Percentiles rank a stretch among this genome's conserved stretches.
Evolutionary conservation across 441 rosid genomes (phyloP).

Genomic region (Pelargonium cotyledonis): DNA sequence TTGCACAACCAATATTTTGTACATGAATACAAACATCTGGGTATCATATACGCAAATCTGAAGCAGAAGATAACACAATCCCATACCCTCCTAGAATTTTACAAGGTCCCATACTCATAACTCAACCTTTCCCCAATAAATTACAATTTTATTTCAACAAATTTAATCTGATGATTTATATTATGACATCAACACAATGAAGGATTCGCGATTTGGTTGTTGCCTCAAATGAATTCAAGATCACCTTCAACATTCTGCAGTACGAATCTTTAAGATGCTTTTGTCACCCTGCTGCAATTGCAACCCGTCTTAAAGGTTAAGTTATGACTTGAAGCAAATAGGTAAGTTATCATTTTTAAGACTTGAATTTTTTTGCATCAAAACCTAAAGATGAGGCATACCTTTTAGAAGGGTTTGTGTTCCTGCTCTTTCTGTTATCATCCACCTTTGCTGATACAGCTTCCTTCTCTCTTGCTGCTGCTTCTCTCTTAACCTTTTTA

Average conservation of each 20-base stretch:
- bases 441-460: slow-evolving; percentile 33
- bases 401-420: slow-evolving; percentile 42
- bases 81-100: slow-evolving; percentile 17
- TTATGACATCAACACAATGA: slow-evolving; percentile 29
- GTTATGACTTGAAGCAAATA: neutral
- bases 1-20: neutral
- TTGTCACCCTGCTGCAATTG: slow-evolving; percentile 26
- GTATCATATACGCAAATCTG: slow-evolving; percentile 17
- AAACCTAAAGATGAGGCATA: slow-evolving; percentile 12
- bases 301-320: slow-evolving; percentile 6
- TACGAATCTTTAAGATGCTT: slow-evolving; percentile 23
- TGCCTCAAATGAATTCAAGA: slow-evolving; percentile 31
- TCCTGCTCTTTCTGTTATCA: slow-evolving; percentile 31
- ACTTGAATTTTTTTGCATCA: no score
- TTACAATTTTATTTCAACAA: neutral
- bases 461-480: slow-evolving; percentile 60
- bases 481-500: slow-evolving; percentile 71
- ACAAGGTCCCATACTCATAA: slow-evolving; percentile 1
- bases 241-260: slow-evolving; percentile 17
- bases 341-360: neutral
- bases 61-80: slow-evolving; percentile 18
- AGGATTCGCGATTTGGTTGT: slow-evolving; percentile 17
- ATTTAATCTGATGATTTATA: no score
- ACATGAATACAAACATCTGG: slow-evolving; percentile 19
- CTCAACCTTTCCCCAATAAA: neutral